These are phyloP conservation scores for Purshia tridentata DNA, from an alignment of 306 rosid genomes.

Conservation along the genomic window DNA sequence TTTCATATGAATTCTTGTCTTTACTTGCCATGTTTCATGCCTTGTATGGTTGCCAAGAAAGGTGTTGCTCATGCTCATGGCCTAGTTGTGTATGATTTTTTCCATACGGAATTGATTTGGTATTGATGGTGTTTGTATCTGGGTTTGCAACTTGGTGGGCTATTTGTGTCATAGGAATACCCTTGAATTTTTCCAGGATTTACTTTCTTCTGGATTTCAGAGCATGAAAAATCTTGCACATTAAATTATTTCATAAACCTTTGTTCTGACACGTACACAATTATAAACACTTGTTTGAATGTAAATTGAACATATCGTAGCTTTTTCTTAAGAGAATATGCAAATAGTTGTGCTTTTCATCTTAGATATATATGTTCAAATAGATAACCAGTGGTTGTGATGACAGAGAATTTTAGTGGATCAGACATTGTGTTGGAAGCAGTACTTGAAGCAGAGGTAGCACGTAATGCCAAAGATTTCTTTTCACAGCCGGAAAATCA, in stretches of 20 bases:
- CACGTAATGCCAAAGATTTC: constrained; percentile 77
- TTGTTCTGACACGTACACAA: neutral
- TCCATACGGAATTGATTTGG: neutral
- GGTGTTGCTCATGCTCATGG: neutral
- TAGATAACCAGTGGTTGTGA: constrained; percentile 24
- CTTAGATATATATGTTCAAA: neutral
- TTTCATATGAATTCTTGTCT: neutral
- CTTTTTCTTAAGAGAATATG: neutral
- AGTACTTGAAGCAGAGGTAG: constrained; percentile 82
- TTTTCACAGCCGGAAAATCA: constrained; percentile 69
- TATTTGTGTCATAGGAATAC: neutral
- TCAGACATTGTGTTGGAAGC: constrained; percentile 82
- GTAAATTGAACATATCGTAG: neutral
- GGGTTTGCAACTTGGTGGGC: neutral
- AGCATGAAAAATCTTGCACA: neutral
- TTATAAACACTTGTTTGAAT: neutral
- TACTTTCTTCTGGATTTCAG: neutral
- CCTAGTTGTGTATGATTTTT: neutral
- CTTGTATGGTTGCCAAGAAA: neutral
- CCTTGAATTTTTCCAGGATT: neutral
- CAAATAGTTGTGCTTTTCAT: neutral
- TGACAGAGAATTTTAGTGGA: constrained; percentile 61
- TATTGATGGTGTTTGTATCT: neutral
- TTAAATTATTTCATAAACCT: neutral
- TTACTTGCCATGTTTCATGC: neutral